phyloP scores from a whole-genome alignment of 257 asterid species.

The Nicotiana noctiflora region DNA sequence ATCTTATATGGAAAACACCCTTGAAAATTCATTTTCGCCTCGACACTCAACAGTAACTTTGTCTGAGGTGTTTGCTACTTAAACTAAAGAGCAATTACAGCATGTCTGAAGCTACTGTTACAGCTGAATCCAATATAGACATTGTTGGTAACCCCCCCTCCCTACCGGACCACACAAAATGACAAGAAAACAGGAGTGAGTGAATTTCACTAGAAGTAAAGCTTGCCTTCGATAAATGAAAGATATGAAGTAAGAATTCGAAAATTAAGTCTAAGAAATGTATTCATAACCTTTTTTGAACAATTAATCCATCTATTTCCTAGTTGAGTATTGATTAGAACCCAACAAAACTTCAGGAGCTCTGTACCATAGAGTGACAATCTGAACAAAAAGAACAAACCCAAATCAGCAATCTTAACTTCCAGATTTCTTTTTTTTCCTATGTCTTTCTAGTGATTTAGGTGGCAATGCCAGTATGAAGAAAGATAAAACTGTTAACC shows the following conservation, averaged over 20 bases:
- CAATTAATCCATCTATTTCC: neutral
- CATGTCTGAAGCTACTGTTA: neutral
- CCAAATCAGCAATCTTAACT: neutral
- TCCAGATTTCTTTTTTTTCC: neutral
- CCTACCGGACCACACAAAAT: neutral
- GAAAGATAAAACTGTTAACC: constrained; percentile 22
- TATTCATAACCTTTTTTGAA: neutral
- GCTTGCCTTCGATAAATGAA: neutral
- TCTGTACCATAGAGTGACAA: constrained; percentile 94
- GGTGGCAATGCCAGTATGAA: neutral
- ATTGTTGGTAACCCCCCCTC: neutral
- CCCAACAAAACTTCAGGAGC: constrained; percentile 95
- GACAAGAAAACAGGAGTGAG: neutral
- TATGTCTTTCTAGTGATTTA: neutral
- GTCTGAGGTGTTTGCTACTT: neutral
- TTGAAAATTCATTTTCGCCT: neutral
- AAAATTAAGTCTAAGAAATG: neutral
- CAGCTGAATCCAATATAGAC: neutral
- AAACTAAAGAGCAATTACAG: neutral
- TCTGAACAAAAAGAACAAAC: constrained; percentile 23
- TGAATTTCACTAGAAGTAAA: neutral
- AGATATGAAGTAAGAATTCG: neutral
- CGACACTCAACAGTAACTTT: neutral
- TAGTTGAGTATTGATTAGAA: constrained; percentile 82
- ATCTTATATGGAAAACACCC: neutral